phyloP scores from a whole-genome alignment of 139 green algal genomes.

The Micromonas pusilla region DNA sequence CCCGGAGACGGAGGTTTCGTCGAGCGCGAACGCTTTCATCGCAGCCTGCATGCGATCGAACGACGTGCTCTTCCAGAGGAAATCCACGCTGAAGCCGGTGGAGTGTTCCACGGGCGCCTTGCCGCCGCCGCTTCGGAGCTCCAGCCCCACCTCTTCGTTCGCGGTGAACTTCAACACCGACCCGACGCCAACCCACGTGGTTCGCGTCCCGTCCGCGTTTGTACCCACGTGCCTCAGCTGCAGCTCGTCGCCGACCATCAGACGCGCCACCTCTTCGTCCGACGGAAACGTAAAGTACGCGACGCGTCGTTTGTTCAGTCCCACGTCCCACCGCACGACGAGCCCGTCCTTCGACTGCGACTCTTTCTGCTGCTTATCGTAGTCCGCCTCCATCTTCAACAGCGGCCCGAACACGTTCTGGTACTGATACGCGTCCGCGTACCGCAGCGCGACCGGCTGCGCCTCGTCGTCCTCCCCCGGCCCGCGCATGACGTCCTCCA shows the following conservation, averaged over 20 bases:
- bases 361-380: slow-evolving; percentile 87
- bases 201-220: not conserved
- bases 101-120: slow-evolving; percentile 57
- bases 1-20: slow-evolving; percentile 64
- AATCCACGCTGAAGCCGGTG: slow-evolving; percentile 78
- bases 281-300: slow-evolving; percentile 82
- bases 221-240: slow-evolving; percentile 63
- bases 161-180: slow-evolving; percentile 68
- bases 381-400: slow-evolving; percentile 89
- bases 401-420: slow-evolving; percentile 74
- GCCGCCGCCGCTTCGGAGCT: slow-evolving; percentile 50
- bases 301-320: slow-evolving; percentile 81
- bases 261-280: slow-evolving; percentile 43
- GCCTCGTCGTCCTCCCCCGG: slow-evolving; percentile 61
- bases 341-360: slow-evolving; percentile 76
- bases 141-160: slow-evolving; percentile 54
- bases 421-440: slow-evolving; percentile 80
- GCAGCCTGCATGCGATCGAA: slow-evolving; percentile 89
- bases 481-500: slow-evolving; percentile 65
- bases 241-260: slow-evolving; percentile 79
- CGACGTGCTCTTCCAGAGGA: slow-evolving; percentile 83
- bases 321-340: slow-evolving; percentile 81
- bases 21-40: slow-evolving; percentile 75
- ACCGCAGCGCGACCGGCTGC: slow-evolving; percentile 71
- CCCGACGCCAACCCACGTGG: slow-evolving; percentile 35